Base-by-base conservation (phyloP, 2,329 filamentous ascomycete genomes). In the Trichoderma hamatum region DNA sequence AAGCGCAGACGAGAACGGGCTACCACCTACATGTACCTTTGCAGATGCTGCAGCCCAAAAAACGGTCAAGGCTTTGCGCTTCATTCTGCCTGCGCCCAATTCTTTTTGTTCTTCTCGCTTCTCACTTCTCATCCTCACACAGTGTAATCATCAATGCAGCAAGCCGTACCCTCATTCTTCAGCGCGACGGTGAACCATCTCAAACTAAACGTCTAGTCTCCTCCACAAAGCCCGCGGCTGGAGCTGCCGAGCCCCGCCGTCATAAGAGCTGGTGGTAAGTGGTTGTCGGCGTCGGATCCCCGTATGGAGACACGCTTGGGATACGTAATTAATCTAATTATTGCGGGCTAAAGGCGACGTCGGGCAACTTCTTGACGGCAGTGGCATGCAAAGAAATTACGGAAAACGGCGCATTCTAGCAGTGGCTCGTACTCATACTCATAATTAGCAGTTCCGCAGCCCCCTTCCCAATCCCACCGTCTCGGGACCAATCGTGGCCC, bases 401-500 rank as follows among this genome's bases (percentile, higher is more conserved):
- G 24, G 24, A 28, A 63, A 24, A 28, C 46, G 60, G 46, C 28
- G 26, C 14, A 43, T 10, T n/a, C 39, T 43, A 7, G 39, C 19
- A 19, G 16, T n/a, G 39, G 39, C 39, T n/a, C 39, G 13, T 49
- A 10, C 39, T 46, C 19, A 6, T n/a, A 7, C 43, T 49, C 43
- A 21, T 46, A n/a, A 49, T n/a, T 24, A 49, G 46, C 46, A 49
- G 46, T 49, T 49, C n/a, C 46, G 46, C 46, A 49, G n/a, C 21
- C 30, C 36, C 46, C 61, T 55, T 55, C 61, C 49, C n/a, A 54
- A 64, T 55, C 52, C 62, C 62, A 26, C 46, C 28, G 19, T 14
- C 52, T 34, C 19, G 62, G 62, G 62, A 65, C 62, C 52, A 65
- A 65, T 65, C 62, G 62, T 26, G 62, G 24, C 52, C 52, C 52